Base-by-base conservation (phyloP, 768 basidiomycete genomes). In the Paxillus ammoniavirescens region DNA sequence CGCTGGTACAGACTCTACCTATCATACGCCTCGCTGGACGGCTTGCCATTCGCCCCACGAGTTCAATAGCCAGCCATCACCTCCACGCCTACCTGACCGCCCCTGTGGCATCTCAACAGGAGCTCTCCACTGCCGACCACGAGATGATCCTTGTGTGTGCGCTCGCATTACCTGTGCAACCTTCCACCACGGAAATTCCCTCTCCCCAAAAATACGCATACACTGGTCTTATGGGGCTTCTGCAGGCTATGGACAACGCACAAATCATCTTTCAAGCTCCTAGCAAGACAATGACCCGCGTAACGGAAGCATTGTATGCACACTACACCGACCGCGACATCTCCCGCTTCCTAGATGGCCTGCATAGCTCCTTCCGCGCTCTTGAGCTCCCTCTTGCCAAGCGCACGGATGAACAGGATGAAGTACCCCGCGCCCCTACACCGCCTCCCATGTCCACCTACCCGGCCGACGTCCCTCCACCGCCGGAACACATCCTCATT, bases 31-130 rank as follows among this genome's bases (percentile, higher is more conserved):
- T 78, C 6, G 70, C 71, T 7, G 61, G 59, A 9, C 58, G 44
- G n/a, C 61, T 75, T 23, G 70, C 71, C 23, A 58, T 76, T 36
- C 61, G 69, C 37, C 67, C 73, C 0, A 57, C 68, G 4, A 61
- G 67, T 0, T 65, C 65, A 37, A 70, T 77, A 15, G 73, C 74
- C 2, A 65, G 69, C 7, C 67, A 71, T 49, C 70, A 77, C 55
- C 65, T 86, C 30, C 70, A 80, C 35, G 63, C 78, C 12, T 85
- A 83, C 61, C 68, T 68, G 50, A 57, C 70, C n/a, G 64, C 75
- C 65, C 72, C 58, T 47, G 56, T 56, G 60, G 61, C 15, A 65
- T 64, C 64, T 0, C 45, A 47, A 40, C 55, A 41, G 28, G 66
- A 71, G 4, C 71, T 84, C 42, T 56, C 61, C 1, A 3, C 58